A percentile compares a stretch with the other conserved stretches of the same genome.
These are phyloP conservation scores for Parafenestella ontariensis DNA, from an alignment of 2,329 filamentous ascomycete species.

Conservation along the genomic window DNA sequence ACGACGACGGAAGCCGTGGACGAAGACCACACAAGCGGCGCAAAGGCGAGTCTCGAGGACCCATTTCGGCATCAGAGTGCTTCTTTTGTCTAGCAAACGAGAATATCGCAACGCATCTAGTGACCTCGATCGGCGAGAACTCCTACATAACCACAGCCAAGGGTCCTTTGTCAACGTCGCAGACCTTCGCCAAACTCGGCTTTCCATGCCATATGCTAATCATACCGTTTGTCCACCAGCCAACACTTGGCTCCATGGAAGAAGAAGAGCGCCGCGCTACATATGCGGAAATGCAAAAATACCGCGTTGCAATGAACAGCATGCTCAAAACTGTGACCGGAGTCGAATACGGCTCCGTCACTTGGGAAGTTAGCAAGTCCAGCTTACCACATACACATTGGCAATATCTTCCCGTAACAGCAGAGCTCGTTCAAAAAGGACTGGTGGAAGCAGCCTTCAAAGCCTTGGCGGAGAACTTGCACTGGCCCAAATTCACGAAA, in stretches of 20 bases:
- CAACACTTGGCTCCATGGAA: conserved; percentile 74
- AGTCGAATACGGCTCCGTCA: conserved; percentile 77
- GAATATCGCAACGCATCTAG: conserved; percentile 82
- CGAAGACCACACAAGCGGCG: conserved; percentile 51
- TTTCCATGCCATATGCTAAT: conserved; percentile 91
- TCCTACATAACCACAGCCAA: conserved; percentile 91
- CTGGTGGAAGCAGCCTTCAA: conserved; percentile 88
- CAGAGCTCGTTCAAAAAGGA: conserved; percentile 71
- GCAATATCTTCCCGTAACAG: conserved; percentile 85
- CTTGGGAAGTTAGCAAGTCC: conserved; percentile 87
- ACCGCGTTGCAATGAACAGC: conserved; percentile 76
- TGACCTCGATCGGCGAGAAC: conserved; percentile 86
- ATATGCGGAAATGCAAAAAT: conserved; percentile 81
- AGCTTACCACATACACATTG: conserved; percentile 89
- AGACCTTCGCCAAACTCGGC: conserved; percentile 73
- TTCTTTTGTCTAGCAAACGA: conserved; percentile 96
- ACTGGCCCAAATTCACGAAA: conserved; percentile 62
- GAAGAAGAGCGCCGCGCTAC: conserved; percentile 65
- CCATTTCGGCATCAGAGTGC: conserved; percentile 72
- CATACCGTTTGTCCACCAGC: conserved; percentile 82
- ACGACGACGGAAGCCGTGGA: conserved; percentile 44
- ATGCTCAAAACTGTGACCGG: conserved; percentile 68
- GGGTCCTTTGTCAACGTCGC: conserved; percentile 77
- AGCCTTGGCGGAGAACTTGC: conserved; percentile 80
- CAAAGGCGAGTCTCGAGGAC: conserved; percentile 42